phyloP scores from a whole-genome alignment of 164 flowering plant genomes.

The Vitis rotundifolia region DNA sequence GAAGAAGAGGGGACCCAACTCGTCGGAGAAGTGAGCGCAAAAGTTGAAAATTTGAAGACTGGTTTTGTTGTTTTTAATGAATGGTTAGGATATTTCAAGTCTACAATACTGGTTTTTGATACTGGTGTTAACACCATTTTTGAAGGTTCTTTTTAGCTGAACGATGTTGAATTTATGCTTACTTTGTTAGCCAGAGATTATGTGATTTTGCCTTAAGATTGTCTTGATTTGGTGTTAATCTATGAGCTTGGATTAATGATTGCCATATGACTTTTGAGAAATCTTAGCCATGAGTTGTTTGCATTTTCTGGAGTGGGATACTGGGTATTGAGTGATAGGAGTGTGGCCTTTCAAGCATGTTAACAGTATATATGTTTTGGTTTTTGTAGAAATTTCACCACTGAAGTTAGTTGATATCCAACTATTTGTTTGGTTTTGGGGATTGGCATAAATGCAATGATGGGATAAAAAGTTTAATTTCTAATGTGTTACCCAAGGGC shows the following conservation, averaged over 20 bases:
- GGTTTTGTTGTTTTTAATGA: conserved; percentile 2
- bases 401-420: no score
- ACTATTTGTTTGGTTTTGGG: no score
- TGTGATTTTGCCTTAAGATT: background rate
- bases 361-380: no score
- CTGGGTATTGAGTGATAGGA: background rate
- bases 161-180: background rate
- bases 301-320: background rate
- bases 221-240: background rate
- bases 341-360: no score
- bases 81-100: background rate
- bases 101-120: background rate
- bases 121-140: background rate
- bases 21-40: conserved; percentile 70
- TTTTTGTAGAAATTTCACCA: no score
- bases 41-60: background rate
- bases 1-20: conserved; percentile 95
- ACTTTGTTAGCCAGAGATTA: background rate
- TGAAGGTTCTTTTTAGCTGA: background rate
- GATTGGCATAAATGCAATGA: no score
- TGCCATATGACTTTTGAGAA: background rate
- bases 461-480: no score
- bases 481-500: no score
- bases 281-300: no score
- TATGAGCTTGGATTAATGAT: background rate